These are phyloP conservation scores for Paradendryphiella salina DNA, from an alignment of 2,329 filamentous ascomycete species.

Conservation along the genomic window DNA sequence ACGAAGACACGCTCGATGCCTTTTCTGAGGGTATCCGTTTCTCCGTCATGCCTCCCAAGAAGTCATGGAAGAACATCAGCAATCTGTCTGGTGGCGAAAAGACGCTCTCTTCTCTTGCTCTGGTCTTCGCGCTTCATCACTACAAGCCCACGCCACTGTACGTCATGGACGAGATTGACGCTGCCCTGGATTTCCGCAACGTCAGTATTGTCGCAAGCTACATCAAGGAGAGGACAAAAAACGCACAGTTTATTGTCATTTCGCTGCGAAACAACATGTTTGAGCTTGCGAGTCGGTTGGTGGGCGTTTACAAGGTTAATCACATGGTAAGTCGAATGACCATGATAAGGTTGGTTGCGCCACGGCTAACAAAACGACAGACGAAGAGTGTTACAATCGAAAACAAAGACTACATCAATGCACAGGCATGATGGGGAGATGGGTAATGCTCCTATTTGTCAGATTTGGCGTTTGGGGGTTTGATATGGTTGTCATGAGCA, in stretches of 20 bases:
- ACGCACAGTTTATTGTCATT: conserved; percentile 98
- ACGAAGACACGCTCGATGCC: conserved; percentile 93
- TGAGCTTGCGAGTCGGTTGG: conserved; percentile 89
- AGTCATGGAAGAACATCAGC: conserved; percentile 99
- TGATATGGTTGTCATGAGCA: background rate
- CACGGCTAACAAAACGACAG: conserved; percentile 38
- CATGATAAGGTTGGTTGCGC: background rate
- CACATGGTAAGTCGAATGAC: conserved; percentile 69
- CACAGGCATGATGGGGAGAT: conserved; percentile 18
- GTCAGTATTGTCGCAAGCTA: conserved; percentile 98
- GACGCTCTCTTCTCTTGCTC: conserved; percentile 85
- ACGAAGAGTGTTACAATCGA: conserved; percentile 59
- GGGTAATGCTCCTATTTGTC: background rate
- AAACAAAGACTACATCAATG: conserved; percentile 53
- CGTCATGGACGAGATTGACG: conserved; percentile 99
- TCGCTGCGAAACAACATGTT: conserved; percentile 99
- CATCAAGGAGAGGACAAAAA: conserved; percentile 98
- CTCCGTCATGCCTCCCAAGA: conserved; percentile 99
- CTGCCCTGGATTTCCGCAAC: conserved; percentile 95
- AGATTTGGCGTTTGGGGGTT: conserved; percentile 7
- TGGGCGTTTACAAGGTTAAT: conserved; percentile 99
- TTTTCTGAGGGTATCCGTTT: conserved; percentile 97
- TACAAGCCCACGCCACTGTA: conserved; percentile 98
- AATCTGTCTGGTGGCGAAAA: conserved; percentile 97
- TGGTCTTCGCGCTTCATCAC: conserved; percentile 98